Conservation (phyloP, 192 early-diverging fungal genomes). For the Umbelopsis sp. region DNA sequence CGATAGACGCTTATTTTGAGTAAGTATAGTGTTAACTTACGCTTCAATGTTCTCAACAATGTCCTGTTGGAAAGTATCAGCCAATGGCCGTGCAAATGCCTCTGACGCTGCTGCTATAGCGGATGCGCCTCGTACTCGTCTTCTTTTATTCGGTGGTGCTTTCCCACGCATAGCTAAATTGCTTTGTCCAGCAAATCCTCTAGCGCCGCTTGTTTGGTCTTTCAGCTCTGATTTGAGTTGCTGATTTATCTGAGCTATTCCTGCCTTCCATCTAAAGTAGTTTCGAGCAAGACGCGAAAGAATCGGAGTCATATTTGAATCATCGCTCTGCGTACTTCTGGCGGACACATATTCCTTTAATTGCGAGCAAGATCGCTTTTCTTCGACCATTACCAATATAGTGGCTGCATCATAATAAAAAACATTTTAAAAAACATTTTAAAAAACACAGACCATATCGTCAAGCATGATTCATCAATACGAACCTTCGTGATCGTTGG, state of each 20-base stretch:
- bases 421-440: background rate
- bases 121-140: constrained; percentile 52
- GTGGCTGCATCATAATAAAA: constrained; percentile 33
- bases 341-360: constrained; percentile 58
- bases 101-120: constrained; percentile 36
- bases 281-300: constrained; percentile 55
- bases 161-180: background rate
- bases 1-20: background rate
- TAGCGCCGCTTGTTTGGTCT: background rate
- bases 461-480: background rate
- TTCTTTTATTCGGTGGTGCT: constrained; percentile 53
- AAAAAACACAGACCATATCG: background rate
- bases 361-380: constrained; percentile 65
- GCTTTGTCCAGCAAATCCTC: background rate
- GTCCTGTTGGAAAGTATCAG: constrained; percentile 30
- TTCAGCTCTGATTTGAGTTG: background rate
- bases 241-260: constrained; percentile 43
- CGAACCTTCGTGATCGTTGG: constrained; percentile 34
- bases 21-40: constrained; percentile 4
- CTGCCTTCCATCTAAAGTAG: constrained; percentile 80
- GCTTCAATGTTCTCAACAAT: constrained; percentile 49
- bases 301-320: constrained; percentile 33
- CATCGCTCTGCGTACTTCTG: constrained; percentile 23
- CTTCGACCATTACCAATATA: constrained; percentile 75
- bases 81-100: constrained; percentile 38